Evolutionary conservation across 1,284 basidiomycete species (phyloP), one percentile per base, ranked within the genome.

Genomic region (Calocybe gambosa): DNA sequence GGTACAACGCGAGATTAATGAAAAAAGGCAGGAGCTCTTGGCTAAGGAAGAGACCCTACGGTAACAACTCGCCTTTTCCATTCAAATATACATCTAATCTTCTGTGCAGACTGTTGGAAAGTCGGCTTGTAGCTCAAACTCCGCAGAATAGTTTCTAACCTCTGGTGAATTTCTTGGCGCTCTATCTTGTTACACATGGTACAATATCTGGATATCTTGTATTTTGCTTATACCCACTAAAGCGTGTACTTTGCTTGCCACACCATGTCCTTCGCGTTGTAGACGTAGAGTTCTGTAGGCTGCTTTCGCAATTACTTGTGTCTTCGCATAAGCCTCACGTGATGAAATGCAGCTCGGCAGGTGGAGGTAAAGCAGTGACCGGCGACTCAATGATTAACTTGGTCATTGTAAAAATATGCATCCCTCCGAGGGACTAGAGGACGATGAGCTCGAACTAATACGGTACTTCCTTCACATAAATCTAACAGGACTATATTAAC

Each of bases 1-100:
- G 61, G 90, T 97, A 19, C 93, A 97, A 65, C 82, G 94, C 54
- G 95, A 99, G 71, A 93, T 99, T 68, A 90, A 89, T 66, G 89
- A 97, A 74, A 96, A 94, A 75, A 80, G 91, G 58, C 94, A 98
- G 65, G 91, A 98, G 65, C 73, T 99, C 50, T 66, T 90, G 62
- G 90, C 89, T 33, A 93, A 93, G 67, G 91, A 94, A 63, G 89
- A 90, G 65, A 83, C 85, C 33, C 80, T 89, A 58, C 78, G 86
- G 85, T 85, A 35, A 12, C 18, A 16, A 8, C 8, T 20, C 15
- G 15, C 21, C 20, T 10, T 31, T 26, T 29, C 23, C 25, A 28
- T 39, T 33, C 23, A 16, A n/a, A 47, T 5, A 45, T 41, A 16
- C 43, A 33, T 5, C 3, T 42, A 19, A 20, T 16, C 29, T 34